Percentiles rank a stretch among this genome's conserved stretches.
phyloP scores from a whole-genome alignment of 129 eudicot species.

The Arctium minus region DNA sequence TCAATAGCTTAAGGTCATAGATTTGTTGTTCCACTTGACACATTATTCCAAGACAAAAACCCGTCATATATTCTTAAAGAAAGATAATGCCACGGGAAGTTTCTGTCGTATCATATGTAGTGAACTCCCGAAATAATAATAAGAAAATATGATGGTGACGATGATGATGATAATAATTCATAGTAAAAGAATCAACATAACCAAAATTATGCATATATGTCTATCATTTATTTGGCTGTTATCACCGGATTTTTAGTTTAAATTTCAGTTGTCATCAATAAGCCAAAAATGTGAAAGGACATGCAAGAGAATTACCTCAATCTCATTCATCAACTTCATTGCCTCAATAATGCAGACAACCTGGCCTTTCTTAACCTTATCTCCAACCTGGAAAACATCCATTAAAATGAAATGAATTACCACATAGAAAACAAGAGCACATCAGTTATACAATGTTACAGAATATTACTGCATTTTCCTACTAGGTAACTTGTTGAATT shows the following conservation, averaged over 20 bases:
- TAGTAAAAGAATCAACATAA: too few species aligned
- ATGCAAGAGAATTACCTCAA: conserved; percentile 49
- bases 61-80: not conserved
- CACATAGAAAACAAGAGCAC: not conserved
- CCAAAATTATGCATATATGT: not conserved
- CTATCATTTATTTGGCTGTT: not conserved
- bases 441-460: not conserved
- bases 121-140: not conserved
- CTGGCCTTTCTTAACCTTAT: conserved; percentile 78
- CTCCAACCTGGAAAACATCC: conserved; percentile 61
- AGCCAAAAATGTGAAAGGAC: not conserved
- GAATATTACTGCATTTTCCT: not conserved
- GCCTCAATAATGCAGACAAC: conserved; percentile 82
- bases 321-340: conserved; percentile 90
- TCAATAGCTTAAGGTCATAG: too few species aligned
- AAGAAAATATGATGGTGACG: too few species aligned
- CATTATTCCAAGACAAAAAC: not conserved
- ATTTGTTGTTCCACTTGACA: not conserved
- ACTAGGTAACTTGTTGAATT: not conserved
- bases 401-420: not conserved
- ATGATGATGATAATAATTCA: too few species aligned
- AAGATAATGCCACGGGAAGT: not conserved
- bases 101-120: not conserved
- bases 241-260: not conserved
- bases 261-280: not conserved